These are phyloP conservation scores for Xylaria multiplex DNA, from an alignment of 2,329 filamentous ascomycete genomes.

Conservation along the genomic window DNA sequence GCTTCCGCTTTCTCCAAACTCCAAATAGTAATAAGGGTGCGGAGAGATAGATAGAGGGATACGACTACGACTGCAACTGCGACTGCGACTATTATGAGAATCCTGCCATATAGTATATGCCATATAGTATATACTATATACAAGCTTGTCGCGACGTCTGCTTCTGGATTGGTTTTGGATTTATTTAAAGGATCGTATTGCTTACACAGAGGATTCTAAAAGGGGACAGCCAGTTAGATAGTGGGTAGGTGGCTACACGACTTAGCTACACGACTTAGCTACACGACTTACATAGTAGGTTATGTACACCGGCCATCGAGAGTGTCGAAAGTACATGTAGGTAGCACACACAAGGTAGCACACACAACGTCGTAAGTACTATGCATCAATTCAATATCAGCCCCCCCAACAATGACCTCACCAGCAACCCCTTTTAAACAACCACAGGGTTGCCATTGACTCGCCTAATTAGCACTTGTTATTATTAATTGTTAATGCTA, in stretches of 20 bases:
- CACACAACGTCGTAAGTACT: conserved; percentile 8
- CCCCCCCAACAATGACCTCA: conserved; percentile 23
- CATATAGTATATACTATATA: no score
- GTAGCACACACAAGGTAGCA: no score
- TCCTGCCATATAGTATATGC: not conserved
- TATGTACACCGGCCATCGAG: no score
- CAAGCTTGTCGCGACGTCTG: not conserved
- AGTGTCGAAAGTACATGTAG: no score
- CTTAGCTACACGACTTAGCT: no score
- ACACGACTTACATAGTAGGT: no score
- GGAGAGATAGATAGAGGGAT: not conserved
- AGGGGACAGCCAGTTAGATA: conserved; percentile 16
- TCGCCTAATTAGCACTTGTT: conserved; percentile 15
- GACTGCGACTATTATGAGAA: not conserved
- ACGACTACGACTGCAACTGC: no score
- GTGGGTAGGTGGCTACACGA: not conserved
- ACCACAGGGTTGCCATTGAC: not conserved
- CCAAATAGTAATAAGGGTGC: not conserved
- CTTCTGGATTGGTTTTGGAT: conserved; percentile 15
- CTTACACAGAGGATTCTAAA: conserved; percentile 30
- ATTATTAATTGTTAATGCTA: conserved; percentile 11
- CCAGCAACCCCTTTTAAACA: conserved; percentile 10
- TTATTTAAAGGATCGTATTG: conserved; percentile 33
- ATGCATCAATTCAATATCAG: conserved; percentile 22
- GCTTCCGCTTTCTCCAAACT: not conserved